Base-by-base conservation (phyloP, 371 early-diverging fungal species). In the Synchytrium microbalum region DNA sequence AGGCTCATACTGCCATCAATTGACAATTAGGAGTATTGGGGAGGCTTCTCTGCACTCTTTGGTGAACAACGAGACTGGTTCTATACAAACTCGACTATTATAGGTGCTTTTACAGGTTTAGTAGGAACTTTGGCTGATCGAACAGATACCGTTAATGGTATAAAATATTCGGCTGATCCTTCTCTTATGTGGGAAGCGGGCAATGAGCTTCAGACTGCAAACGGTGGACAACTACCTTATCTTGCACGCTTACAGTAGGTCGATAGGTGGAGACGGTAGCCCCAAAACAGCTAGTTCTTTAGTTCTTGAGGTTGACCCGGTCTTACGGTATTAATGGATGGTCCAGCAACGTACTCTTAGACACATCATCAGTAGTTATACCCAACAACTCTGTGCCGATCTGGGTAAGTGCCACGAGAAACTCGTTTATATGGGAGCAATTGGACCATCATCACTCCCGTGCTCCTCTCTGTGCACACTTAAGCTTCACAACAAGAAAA, bases 131-230 rank as follows among this genome's bases (percentile, higher is more conserved):
- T 74, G 27, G n/a, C 72, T 3, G 57, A 29, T 33, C 62, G 79
- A 1, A 65, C 46, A 38, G 76, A 79, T 67, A 72, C 74, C 3
- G 58, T 74, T 53, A 67, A 68, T 28, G 74, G 74, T 13, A 28
- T 69, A 24, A 28, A n/a, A 5, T 79, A 79, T 62, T 19, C 55
- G 19, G 64, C 70, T 56, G 79, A 79, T 38, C 67, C 74, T 10
- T 32, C 73, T 23, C 69, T 79, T 27, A 61, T 74, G 3, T 75
- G 75, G 75, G 73, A 79, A 58, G 69, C 72, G 1, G 79, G 79
- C 0, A 79, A 79, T 63, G 79, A 79, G 67, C 68, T 79, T 67
- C 0, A 60, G 60, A 24, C 59, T 3, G 16, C 1, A 25, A 54
- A 63, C 8, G 58, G 53, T 26, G 16, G 24, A 57, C 57, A 31